Evolutionary conservation across 495 filamentous ascomycete species (phyloP).

Genomic region (Aspergillus taichungensis): DNA sequence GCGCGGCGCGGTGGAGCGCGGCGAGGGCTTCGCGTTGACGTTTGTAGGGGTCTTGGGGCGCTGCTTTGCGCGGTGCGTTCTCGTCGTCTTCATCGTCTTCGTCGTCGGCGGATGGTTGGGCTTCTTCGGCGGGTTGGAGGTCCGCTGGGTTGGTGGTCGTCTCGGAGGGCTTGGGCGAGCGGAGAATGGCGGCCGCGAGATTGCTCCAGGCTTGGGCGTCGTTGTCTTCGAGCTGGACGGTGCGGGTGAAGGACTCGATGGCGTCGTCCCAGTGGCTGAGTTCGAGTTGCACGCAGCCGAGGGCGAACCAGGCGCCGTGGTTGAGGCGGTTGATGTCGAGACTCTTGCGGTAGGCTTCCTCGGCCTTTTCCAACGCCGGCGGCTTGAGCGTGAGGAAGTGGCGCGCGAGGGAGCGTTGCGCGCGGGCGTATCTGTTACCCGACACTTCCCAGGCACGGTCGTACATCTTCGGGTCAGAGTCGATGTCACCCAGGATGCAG

Average conservation of each 20-base stretch:
- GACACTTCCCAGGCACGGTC: slow-evolving; percentile 86
- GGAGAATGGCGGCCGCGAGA: slow-evolving; percentile 71
- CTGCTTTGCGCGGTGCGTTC: not conserved
- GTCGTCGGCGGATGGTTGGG: slow-evolving; percentile 13
- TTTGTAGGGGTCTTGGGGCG: slow-evolving; percentile 40
- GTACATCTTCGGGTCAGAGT: slow-evolving; percentile 63
- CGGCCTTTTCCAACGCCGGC: slow-evolving; percentile 56
- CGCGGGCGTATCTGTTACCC: slow-evolving; percentile 67
- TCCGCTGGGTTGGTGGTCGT: slow-evolving; percentile 13
- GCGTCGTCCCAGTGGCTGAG: slow-evolving; percentile 70
- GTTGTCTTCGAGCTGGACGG: slow-evolving; percentile 72
- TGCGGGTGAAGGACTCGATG: slow-evolving; percentile 71
- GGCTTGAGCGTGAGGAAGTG: slow-evolving; percentile 54
- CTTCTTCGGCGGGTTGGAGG: too few species aligned
- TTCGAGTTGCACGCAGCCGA: slow-evolving; percentile 80
- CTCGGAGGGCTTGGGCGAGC: slow-evolving; percentile 17
- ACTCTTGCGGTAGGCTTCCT: slow-evolving; percentile 67
- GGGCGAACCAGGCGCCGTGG: slow-evolving; percentile 73
- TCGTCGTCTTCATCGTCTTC: slow-evolving; percentile 32
- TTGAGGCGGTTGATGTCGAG: slow-evolving; percentile 74
- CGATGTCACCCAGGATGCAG: slow-evolving; percentile 90
- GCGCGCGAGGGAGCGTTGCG: slow-evolving; percentile 78
- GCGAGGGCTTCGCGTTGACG: slow-evolving; percentile 64
- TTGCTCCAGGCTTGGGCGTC: slow-evolving; percentile 95
- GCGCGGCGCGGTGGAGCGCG: slow-evolving; percentile 77